phyloP scores from a whole-genome alignment of 2,329 filamentous ascomycete genomes.

The Aspergillus amoenus region DNA sequence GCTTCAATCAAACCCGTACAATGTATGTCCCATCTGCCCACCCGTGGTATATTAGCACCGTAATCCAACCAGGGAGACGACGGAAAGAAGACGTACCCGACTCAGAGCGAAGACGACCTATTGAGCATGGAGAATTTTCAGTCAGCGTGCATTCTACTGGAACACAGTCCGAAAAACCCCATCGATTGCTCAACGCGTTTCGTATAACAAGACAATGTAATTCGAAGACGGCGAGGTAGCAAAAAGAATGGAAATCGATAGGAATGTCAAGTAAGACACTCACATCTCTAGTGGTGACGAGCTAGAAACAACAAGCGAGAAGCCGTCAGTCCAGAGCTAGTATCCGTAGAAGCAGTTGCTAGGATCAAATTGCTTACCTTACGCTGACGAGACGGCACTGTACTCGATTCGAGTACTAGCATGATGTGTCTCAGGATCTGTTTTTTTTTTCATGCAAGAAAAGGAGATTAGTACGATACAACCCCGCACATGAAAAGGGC shows the following conservation, averaged over 20 bases:
- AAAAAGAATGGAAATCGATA: background rate
- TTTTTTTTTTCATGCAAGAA: conserved; percentile 4
- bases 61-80: too few relatives aligned
- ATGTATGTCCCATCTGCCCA: background rate
- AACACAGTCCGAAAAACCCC: background rate
- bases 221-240: too few relatives aligned
- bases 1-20: background rate
- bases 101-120: conserved; percentile 19
- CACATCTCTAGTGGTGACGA: conserved; percentile 18
- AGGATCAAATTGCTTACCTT: conserved; percentile 11
- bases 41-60: background rate
- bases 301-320: conserved; percentile 4
- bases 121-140: background rate
- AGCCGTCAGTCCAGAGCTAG: background rate
- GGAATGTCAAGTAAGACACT: conserved; percentile 2
- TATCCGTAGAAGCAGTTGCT: background rate
- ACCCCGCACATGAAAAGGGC: background rate
- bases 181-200: too few relatives aligned
- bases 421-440: conserved; percentile 27
- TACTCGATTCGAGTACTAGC: conserved; percentile 19
- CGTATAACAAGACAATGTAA: too few relatives aligned
- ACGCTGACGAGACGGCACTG: background rate
- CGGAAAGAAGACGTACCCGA: conserved; percentile 7
- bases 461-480: background rate
- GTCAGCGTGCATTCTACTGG: background rate